Percentiles rank a stretch among this genome's conserved stretches.
Conservation (phyloP, 2,329 filamentous ascomycete species). For the Exophiala sp. region DNA sequence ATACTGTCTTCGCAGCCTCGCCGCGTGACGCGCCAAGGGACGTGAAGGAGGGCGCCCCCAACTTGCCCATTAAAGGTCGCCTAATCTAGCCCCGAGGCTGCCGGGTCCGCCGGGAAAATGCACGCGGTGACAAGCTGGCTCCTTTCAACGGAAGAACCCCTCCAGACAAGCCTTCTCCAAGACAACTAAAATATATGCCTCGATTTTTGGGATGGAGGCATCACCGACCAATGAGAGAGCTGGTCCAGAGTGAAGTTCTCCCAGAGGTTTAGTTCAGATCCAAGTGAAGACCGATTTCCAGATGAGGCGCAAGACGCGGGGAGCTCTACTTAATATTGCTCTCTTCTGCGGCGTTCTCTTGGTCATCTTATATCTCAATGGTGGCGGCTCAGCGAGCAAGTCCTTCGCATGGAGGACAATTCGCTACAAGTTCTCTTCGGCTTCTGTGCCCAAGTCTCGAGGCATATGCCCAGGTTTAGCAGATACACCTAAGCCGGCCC, state of each 20-base stretch:
- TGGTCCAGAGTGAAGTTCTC: too few species aligned
- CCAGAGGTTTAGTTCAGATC: too few species aligned
- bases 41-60: too few species aligned
- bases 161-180: too few species aligned
- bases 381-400: conserved; percentile 30
- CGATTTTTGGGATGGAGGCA: too few species aligned
- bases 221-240: too few species aligned
- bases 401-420: conserved; percentile 44
- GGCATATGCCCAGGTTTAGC: conserved; percentile 44
- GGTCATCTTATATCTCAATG: conserved; percentile 39
- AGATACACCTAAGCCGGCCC: conserved; percentile 39
- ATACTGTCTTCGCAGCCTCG: neutral
- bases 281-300: neutral
- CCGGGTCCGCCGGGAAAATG: too few species aligned
- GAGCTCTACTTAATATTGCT: conserved; percentile 35
- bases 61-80: too few species aligned
- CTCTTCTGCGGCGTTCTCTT: conserved; percentile 36
- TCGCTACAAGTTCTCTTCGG: conserved; percentile 40
- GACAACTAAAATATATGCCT: too few species aligned
- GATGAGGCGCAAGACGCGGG: conserved; percentile 39
- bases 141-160: too few species aligned
- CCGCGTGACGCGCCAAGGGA: neutral
- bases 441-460: conserved; percentile 34
- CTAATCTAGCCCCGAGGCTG: too few species aligned
- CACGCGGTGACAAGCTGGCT: too few species aligned